Base-by-base conservation (phyloP, 768 basidiomycete species). In the Candolleomyces aberdarensis region DNA sequence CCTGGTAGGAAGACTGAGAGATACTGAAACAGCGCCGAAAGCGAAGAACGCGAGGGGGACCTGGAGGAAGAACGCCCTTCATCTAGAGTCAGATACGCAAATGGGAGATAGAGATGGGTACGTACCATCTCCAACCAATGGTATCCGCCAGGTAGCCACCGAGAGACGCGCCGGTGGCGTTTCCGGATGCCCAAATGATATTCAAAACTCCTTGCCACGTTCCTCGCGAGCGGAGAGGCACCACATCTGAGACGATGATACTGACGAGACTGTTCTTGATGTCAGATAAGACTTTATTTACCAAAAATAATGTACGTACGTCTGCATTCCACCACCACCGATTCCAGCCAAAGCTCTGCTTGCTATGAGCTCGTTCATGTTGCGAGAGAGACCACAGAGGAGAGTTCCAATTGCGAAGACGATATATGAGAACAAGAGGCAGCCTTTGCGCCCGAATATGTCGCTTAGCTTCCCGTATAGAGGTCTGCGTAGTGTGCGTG, bases 201-300 rank as follows among this genome's bases (percentile, higher is more conserved):
- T 87, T 88, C 4, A 84, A 69, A 11, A 88, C 69, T 1, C 85
- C 87, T 81, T 88, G 87, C 82, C 85, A 87, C n/a, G 85, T 87
- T 22, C 88, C 88, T 55, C 87, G 76, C 22, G 78, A 78, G 1
- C 86, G 78, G 50, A 88, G 74, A 0, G 87, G 85, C 1, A 87
- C 82, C 17, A 88, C 74, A 63, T 88, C 88, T 3, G 85, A 86
- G 71, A 88, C 79, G 41, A 88, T 81, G 58, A 89, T 88, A 57
- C 82, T 84, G 15, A 82, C 82, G 31, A 88, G 73, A 1, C 85
- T 87, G 66, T 26, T 50, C 17, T 11, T 20, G 22, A 40, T 36
- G 36, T 43, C 11, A 4, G 40, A 46, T 29, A 52, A 39, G 41
- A 53, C 36, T 5, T 15, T 22, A 11, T 19, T n/a, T 22, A 54